These are phyloP conservation scores for Vaccinium darrowii DNA, from an alignment of 148 eudicot species.

Conservation along the genomic window DNA sequence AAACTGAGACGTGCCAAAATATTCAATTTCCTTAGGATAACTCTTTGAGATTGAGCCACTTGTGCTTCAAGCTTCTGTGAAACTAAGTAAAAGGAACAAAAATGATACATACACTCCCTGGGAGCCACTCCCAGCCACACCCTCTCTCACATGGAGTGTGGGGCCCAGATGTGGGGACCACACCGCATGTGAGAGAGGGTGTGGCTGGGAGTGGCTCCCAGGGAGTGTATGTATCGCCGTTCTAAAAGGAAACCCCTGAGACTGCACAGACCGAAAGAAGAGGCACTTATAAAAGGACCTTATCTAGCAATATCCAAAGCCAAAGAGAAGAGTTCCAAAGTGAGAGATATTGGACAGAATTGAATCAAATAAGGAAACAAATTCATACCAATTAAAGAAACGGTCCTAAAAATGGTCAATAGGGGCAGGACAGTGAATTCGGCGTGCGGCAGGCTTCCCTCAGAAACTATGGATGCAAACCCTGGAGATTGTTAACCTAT, in stretches of 20 bases:
- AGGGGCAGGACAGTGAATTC: constrained; percentile 22
- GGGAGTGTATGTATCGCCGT: no score
- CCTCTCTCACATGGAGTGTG: no score
- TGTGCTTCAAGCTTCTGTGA: constrained; percentile 6
- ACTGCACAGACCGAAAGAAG: constrained; percentile 18
- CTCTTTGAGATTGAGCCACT: constrained; percentile 4
- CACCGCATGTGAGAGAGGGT: no score
- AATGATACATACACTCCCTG: no score
- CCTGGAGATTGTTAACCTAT: constrained; percentile 3
- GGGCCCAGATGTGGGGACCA: no score
- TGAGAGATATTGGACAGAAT: constrained; percentile 18
- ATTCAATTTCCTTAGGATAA: no score
- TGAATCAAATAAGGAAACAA: constrained; percentile 17
- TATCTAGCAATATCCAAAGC: constrained; percentile 2
- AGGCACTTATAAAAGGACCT: constrained; percentile 39
- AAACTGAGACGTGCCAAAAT: no score
- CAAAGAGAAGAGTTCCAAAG: background rate
- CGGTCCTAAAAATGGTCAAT: constrained; percentile 19
- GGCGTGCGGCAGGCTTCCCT: constrained; percentile 20
- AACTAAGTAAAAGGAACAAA: constrained; percentile 17
- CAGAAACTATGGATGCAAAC: constrained; percentile 17
- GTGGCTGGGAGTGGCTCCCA: no score
- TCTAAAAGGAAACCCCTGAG: constrained; percentile 21
- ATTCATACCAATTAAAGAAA: constrained; percentile 17
- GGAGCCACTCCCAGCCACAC: no score